Base-by-base conservation (phyloP, 495 filamentous ascomycete genomes). In the Podospora anserina region DNA sequence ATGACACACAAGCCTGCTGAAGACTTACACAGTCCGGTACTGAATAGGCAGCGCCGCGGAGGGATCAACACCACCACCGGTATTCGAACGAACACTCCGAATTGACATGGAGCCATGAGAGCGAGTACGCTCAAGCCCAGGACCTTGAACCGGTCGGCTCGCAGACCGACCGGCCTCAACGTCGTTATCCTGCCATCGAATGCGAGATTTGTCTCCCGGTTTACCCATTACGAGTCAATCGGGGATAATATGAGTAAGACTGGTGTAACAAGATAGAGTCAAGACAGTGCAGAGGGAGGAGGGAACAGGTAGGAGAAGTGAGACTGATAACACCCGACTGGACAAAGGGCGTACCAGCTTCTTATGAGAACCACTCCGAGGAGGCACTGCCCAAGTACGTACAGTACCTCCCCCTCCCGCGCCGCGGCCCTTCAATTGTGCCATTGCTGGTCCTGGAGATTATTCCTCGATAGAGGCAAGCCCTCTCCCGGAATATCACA, bases 11-110 rank as follows among this genome's bases (percentile, higher is more conserved):
- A 13, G 4, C 18, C 23, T 9, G 15, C 2, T 23, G 15, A 3
- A 49, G 5, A 13, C 39, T 49, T 16, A 49, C 39, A 85, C 68
- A 2, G 83, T 87, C 32, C 84, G 78, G 70, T 85, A 87, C 62
- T 84, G 78, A 63, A 86, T 83, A n/a, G 84, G 84, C 64, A 87
- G 78, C 2, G 79, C 79, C 19, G 81, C 76, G 2, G 80, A 77
- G 9, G 83, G 84, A 66, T 86, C 82, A 26, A 84, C 7, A 20
- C 1, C 60, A 59, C 73, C 73, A 61, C 73, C 73, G 59, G 71
- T 49, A 65, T 70, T 68, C 15, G 79, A 78, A 54, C 64, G 76
- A 18, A 76, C 70, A 56, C 75, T 78, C 34, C 70, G 76, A 66
- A 81, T 79, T 18, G 80, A 81, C 66, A 81, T 74, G 1, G 80